Evolutionary conservation across 2,329 filamentous ascomycete species (phyloP).

Genomic region (Fusarium agapanthi): DNA sequence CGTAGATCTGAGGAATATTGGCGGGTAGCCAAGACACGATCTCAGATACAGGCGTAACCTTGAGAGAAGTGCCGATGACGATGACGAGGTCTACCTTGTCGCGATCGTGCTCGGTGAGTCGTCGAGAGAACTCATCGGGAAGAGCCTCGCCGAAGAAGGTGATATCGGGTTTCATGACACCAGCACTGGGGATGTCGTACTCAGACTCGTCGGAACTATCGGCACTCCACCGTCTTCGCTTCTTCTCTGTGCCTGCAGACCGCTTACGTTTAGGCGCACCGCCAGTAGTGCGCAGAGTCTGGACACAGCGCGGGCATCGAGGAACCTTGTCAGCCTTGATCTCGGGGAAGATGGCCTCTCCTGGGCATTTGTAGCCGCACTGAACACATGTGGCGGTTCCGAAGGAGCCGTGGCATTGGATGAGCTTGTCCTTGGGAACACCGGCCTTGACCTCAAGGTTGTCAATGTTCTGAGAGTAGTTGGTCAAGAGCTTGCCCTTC

Average conservation of each 20-base stretch:
- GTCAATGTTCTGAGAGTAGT: conserved; percentile 99
- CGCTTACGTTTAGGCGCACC: conserved; percentile 51
- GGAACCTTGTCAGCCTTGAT: conserved; percentile 81
- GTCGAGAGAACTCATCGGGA: conserved; percentile 81
- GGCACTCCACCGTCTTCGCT: conserved; percentile 50
- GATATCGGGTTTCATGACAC: conserved; percentile 96
- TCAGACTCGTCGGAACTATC: conserved; percentile 57
- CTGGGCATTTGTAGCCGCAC: conserved; percentile 77
- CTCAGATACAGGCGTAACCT: conserved; percentile 94
- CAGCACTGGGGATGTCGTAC: conserved; percentile 68
- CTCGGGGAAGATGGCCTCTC: conserved; percentile 80
- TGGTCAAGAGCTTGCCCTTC: conserved; percentile 88
- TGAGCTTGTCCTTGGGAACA: conserved; percentile 80
- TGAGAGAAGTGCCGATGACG: conserved; percentile 94
- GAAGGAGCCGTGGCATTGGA: conserved; percentile 97
- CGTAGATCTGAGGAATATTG: conserved; percentile 89
- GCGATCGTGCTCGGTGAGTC: conserved; percentile 83
- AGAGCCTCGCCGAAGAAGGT: conserved; percentile 96
- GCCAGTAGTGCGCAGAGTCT: conserved; percentile 53
- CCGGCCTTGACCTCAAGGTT: conserved; percentile 91
- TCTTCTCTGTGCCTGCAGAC: conserved; percentile 52
- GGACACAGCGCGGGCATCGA: conserved; percentile 76
- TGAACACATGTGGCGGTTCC: conserved; percentile 89
- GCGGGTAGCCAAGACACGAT: conserved; percentile 82
- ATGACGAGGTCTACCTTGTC: conserved; percentile 87